phyloP scores from a whole-genome alignment of 2,329 filamentous ascomycete genomes.

The Trichophyton rubrum region DNA sequence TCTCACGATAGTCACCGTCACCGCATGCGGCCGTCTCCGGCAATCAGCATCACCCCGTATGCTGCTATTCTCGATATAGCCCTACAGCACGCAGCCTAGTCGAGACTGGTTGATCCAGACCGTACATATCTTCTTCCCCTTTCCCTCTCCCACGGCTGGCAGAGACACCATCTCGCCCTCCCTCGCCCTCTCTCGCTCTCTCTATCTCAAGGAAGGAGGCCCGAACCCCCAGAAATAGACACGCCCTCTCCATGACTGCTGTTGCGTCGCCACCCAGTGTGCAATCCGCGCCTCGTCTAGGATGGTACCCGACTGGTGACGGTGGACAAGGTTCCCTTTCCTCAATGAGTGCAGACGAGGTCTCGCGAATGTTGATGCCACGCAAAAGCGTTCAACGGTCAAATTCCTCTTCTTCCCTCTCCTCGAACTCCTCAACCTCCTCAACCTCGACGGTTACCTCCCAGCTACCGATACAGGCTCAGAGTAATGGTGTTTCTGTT shows the following conservation, averaged over 20 bases:
- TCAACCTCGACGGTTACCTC: constrained; percentile 20
- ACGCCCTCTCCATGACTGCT: constrained; percentile 44
- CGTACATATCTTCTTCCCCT: not conserved
- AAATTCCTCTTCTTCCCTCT: constrained; percentile 80
- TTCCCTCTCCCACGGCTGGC: not conserved
- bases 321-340: constrained; percentile 48
- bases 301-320: constrained; percentile 48
- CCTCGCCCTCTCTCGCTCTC: too few species aligned
- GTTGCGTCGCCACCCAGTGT: constrained; percentile 53
- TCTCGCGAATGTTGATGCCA: constrained; percentile 76
- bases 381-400: constrained; percentile 76
- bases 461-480: constrained; percentile 17
- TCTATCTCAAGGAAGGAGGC: not conserved
- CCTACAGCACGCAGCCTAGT: not conserved
- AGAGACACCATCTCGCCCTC: not conserved
- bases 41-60: not conserved
- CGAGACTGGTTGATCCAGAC: not conserved
- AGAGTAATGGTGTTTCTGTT: constrained; percentile 20
- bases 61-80: not conserved
- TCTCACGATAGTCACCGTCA: not conserved
- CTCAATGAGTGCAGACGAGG: constrained; percentile 72
- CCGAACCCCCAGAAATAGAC: not conserved
- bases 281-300: constrained; percentile 47
- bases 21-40: not conserved
- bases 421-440: constrained; percentile 48